Conservation (phyloP, 2,329 filamentous ascomycete genomes). For the Coniosporium tulheliwenetii region DNA sequence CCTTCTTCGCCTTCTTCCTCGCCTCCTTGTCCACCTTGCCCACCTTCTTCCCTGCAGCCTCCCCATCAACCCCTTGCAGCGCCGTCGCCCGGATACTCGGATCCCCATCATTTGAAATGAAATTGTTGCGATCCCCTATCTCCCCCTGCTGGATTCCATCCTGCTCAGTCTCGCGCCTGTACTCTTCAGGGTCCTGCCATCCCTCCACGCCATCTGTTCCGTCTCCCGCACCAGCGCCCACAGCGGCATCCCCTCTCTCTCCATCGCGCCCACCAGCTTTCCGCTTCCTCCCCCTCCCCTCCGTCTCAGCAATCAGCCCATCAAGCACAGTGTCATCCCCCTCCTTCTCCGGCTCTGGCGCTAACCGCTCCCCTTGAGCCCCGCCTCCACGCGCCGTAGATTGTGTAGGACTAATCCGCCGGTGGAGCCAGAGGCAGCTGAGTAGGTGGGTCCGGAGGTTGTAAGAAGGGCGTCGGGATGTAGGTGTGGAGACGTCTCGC, state of each 20-base stretch:
- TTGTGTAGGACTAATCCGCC: constrained; percentile 37
- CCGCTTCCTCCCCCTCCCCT: constrained; percentile 5
- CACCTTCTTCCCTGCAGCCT: constrained; percentile 7
- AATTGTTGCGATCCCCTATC: constrained; percentile 17
- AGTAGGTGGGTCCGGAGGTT: constrained; percentile 24
- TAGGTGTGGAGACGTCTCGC: constrained; percentile 24
- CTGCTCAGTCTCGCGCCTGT: constrained; percentile 16
- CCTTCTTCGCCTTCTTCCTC: constrained; percentile 40
- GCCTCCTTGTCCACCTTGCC: constrained; percentile 33
- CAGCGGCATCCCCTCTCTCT: neutral
- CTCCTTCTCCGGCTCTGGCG: constrained; percentile 19
- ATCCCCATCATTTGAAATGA: neutral
- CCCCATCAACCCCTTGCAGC: constrained; percentile 3
- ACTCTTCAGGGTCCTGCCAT: constrained; percentile 28
- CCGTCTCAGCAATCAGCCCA: constrained; percentile 6
- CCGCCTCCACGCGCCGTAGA: constrained; percentile 35
- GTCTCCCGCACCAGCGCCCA: constrained; percentile 1
- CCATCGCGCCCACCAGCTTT: constrained; percentile 7
- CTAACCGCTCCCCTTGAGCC: constrained; percentile 35
- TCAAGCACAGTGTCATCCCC: constrained; percentile 13
- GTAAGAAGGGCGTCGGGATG: constrained; percentile 32
- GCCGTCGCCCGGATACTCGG: neutral
- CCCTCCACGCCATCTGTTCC: constrained; percentile 8
- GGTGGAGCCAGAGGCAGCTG: constrained; percentile 23
- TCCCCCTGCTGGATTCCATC: constrained; percentile 25